These are phyloP conservation scores for Cordyceps farinosa DNA, from an alignment of 2,329 filamentous ascomycete genomes.

Conservation along the genomic window DNA sequence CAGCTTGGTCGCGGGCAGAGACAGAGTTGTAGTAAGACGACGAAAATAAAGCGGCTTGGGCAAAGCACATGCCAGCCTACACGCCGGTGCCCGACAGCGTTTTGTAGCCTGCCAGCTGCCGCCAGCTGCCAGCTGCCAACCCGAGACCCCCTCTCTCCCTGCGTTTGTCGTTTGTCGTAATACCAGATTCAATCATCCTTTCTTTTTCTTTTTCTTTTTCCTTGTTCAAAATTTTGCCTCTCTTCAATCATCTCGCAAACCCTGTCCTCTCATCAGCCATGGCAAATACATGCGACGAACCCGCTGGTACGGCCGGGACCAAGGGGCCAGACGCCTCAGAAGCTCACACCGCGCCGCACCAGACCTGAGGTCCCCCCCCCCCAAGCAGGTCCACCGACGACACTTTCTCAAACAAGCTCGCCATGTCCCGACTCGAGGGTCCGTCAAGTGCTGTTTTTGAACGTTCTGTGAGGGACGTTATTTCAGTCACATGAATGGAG, in stretches of 20 bases:
- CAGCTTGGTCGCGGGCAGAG: neutral
- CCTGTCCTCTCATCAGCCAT: neutral
- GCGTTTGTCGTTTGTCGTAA: neutral
- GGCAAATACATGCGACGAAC: neutral
- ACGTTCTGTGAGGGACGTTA: neutral
- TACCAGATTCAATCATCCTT: too few species aligned
- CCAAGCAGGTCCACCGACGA: neutral
- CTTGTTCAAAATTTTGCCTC: neutral
- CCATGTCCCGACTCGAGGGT: conserved; percentile 3
- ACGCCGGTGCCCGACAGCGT: neutral
- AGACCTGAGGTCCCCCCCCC: neutral
- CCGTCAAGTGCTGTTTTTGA: neutral
- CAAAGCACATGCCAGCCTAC: conserved; percentile 2
- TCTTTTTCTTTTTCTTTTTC: neutral
- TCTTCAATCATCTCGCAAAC: neutral
- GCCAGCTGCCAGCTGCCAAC: conserved; percentile 10
- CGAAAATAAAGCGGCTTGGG: conserved; percentile 17
- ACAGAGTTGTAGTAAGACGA: conserved; percentile 9
- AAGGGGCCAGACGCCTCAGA: conserved; percentile 11
- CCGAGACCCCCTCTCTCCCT: neutral
- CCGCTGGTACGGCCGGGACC: neutral
- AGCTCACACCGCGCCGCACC: conserved; percentile 9
- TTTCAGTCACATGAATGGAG: neutral
- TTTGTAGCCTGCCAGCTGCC: neutral
- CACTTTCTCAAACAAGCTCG: conserved; percentile 1